phyloP scores from a whole-genome alignment of 768 basidiomycete species.

The Xanthoconium stramineum region DNA sequence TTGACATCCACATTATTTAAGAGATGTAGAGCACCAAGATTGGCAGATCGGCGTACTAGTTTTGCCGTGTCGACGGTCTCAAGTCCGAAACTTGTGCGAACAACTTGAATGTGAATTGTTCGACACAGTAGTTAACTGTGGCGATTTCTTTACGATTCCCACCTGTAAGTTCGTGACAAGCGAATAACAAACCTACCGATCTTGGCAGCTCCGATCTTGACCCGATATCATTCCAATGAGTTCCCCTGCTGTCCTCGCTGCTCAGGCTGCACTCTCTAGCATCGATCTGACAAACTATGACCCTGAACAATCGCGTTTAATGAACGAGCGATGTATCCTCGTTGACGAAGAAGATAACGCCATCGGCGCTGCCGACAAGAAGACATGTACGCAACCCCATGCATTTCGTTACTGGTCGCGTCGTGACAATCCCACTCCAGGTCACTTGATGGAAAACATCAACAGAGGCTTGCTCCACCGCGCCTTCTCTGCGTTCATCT shows the following conservation, averaged over 20 bases:
- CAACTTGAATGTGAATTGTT: neutral
- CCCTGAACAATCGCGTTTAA: constrained; percentile 86
- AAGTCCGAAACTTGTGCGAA: constrained; percentile 3
- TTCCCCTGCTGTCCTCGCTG: constrained; percentile 62
- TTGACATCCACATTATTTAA: constrained; percentile 42
- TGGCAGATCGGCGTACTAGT: neutral
- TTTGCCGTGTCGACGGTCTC: neutral
- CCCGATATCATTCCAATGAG: constrained; percentile 37
- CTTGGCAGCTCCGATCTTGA: neutral
- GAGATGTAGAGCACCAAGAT: neutral
- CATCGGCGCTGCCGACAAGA: constrained; percentile 90
- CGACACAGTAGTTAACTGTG: neutral
- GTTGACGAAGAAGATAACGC: constrained; percentile 85
- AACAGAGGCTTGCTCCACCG: constrained; percentile 91
- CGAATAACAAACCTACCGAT: neutral
- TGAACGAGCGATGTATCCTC: constrained; percentile 94
- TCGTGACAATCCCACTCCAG: constrained; percentile 29
- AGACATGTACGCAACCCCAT: constrained; percentile 69
- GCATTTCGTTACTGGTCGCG: neutral
- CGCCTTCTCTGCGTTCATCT: constrained; percentile 97
- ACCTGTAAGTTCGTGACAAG: no score
- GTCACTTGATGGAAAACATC: constrained; percentile 98
- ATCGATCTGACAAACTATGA: constrained; percentile 86
- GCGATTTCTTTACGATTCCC: neutral
- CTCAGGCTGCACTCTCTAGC: constrained; percentile 60